Evolutionary conservation across 306 rosid genomes (phyloP), one percentile per base, ranked within the genome.

Genomic region (Morella rubra): DNA sequence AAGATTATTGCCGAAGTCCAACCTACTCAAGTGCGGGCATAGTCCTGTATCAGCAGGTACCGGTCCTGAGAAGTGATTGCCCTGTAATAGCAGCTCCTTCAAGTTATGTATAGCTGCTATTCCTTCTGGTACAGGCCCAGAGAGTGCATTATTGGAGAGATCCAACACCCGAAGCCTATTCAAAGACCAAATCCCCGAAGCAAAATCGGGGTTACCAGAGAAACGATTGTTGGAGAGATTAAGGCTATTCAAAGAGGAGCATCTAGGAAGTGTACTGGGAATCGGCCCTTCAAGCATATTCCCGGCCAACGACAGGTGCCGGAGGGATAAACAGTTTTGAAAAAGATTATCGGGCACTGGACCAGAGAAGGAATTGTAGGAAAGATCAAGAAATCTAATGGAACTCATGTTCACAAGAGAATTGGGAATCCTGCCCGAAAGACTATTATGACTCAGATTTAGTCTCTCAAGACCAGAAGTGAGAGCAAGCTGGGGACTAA

Each of bases 11-110:
- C 97, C 77, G 5, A 90, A 77, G 78, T 95, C 98, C 44, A 95
- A 62, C 80, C 59, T 81, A 32, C 8, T 73, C 71, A 95, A 81
- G 83, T 92, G 97, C 41, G 78, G 40, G 82, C 97, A 90, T 1
- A 88, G 72, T 67, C 98, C 97, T 71, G 89, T 78, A 86, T 92
- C 97, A 55, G 72, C 16, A 12, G 97, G 95, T 19, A 95, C 45
- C 47, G 86, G 4, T 22, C 95, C 98, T 60, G 97, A 86, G 69
- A 95, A 92, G 68, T 85, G 87, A 64, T 95, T 95, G 19, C 77
- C 80, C 58, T 81, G 81, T 5, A 95, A 27, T 11, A 68, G 50
- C 16, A 95, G 53, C 84, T 79, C 92, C 80, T 90, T 95, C 80
- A 95, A 78, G 86, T 85, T 77, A 85, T 88, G 97, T 19, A 90